Evolutionary conservation across 805 yeast species (phyloP).

Genomic region (Yamadazyma tumulicola): DNA sequence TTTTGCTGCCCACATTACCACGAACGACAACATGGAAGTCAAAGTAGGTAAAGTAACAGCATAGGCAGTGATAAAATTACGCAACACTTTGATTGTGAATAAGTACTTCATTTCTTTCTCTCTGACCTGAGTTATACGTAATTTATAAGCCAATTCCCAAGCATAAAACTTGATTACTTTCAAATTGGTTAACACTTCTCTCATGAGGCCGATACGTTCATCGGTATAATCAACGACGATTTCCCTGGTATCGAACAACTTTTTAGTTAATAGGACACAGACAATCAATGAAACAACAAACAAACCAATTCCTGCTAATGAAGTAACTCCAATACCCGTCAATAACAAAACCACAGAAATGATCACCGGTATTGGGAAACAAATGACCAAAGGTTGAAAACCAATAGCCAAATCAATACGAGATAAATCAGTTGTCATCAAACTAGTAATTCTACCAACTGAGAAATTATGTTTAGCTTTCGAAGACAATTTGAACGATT

Average conservation of each 20-base stretch:
- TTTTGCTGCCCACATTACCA: conserved; percentile 45
- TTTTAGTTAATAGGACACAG: conserved; percentile 33
- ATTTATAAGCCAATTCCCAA: conserved; percentile 44
- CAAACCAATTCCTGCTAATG: conserved; percentile 41
- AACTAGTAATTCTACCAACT: conserved; percentile 37
- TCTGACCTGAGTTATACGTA: conserved; percentile 33
- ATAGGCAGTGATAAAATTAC: conserved; percentile 41
- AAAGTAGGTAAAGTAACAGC: conserved; percentile 43
- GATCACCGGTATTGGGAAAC: conserved; percentile 41
- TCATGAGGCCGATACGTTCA: conserved; percentile 38
- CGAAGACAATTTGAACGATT: conserved; percentile 36
- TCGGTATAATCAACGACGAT: conserved; percentile 38
- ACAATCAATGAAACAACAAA: conserved; percentile 32
- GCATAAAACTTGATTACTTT: conserved; percentile 45
- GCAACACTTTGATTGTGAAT: conserved; percentile 39
- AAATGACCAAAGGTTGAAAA: conserved; percentile 39
- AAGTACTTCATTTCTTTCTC: conserved; percentile 37
- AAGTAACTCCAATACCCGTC: conserved; percentile 34
- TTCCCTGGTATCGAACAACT: conserved; percentile 34
- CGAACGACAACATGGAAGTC: conserved; percentile 44
- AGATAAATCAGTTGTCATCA: conserved; percentile 42
- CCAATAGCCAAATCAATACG: conserved; percentile 44
- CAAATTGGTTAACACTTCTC: conserved; percentile 39
- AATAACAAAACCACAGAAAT: conserved; percentile 36
- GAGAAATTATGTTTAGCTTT: conserved; percentile 33